Evolutionary conservation across 2,329 filamentous ascomycete genomes (phyloP), one percentile per base, ranked within the genome.

Genomic region (Trichoderma atroviride): DNA sequence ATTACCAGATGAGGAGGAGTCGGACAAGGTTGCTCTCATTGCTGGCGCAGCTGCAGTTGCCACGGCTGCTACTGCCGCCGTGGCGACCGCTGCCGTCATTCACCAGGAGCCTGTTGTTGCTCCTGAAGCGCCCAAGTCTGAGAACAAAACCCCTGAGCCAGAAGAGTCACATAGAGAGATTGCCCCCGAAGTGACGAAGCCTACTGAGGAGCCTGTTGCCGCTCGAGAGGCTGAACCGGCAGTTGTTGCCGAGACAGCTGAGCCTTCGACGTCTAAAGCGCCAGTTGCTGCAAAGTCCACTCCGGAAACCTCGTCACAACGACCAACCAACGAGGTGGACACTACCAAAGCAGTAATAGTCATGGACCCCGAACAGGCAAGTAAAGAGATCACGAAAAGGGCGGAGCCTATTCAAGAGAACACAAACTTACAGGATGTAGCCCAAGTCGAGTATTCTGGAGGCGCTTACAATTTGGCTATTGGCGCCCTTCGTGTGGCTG

Each of bases 351-450:
- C 56, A 63, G 55, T 65, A 57, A 55, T 52, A 55, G 37, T 59
- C 29, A 52, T 60, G 56, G 58, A 66, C 50, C 53, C 63, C 68
- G 69, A 69, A 43, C 69, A 70, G 69, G 69, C 69, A 70, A 70
- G 69, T 70, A 68, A 58, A 70, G 69, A 70, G 65, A 70, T 69
- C 65, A 69, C 43, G 55, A 64, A 59, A 64, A 14, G 59, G 69
- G 66, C 67, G 60, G 43, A 66, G 56, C 68, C 68, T 55, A 50
- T 69, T 69, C 10, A 69, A 40, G 43, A 63, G 60, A 69, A 61
- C 59, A 64, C 47, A 70, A 61, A 65, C 69, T 70, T 70, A 70
- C 69, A 70, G 40, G 55, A 64, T 65, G 69, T 69, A 70, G 69
- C 69, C 65, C 59, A 68, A 64, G 31, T 56, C 66, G 31, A 69